Conservation (phyloP, 208 protist genomes). For the Crithidia sp. region DNA sequence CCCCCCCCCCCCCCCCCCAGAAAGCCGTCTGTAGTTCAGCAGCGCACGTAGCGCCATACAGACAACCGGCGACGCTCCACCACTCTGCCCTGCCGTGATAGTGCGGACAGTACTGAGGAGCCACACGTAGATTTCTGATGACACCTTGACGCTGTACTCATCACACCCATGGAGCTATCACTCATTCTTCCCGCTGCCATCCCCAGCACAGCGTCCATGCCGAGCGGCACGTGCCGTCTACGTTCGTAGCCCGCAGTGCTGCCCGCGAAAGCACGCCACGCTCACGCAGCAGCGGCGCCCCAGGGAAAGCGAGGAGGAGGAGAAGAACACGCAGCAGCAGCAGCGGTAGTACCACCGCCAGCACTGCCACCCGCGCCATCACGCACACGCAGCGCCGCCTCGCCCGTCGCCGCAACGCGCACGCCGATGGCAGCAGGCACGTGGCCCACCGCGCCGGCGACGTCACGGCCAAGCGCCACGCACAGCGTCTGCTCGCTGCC, state of each 20-base stretch:
- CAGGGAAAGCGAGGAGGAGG: too few species aligned
- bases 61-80: background rate
- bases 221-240: background rate
- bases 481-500: constrained; percentile 25
- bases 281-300: too few species aligned
- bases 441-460: constrained; percentile 25
- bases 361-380: background rate
- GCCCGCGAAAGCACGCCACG: constrained; percentile 2
- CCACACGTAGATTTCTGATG: too few species aligned
- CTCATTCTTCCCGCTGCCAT: background rate
- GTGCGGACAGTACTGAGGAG: background rate
- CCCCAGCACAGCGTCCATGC: constrained; percentile 12
- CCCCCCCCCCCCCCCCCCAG: too few species aligned
- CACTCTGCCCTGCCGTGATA: too few species aligned
- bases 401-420: constrained; percentile 41
- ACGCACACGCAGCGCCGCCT: constrained; percentile 45
- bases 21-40: too few species aligned
- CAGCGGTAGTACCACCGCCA: background rate
- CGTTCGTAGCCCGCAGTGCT: background rate
- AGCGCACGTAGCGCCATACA: too few species aligned
- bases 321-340: too few species aligned
- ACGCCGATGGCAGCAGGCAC: constrained; percentile 32
- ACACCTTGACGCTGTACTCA: too few species aligned
- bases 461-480: constrained; percentile 38
- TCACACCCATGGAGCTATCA: too few species aligned